These are phyloP conservation scores for Anacardium occidentale DNA, from an alignment of 345 rosid genomes.

Conservation along the genomic window DNA sequence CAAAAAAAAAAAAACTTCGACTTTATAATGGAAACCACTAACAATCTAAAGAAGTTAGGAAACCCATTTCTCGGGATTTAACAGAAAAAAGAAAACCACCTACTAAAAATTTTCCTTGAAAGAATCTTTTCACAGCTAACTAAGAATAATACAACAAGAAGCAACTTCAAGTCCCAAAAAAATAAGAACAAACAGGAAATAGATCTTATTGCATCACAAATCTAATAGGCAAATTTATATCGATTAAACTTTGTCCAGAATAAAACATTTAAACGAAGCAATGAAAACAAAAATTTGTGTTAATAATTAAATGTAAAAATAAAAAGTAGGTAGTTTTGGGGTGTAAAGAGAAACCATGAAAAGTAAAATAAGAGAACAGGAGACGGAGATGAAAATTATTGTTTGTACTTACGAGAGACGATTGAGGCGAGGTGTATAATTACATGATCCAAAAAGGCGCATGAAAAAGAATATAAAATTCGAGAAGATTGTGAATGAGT, in stretches of 20 bases:
- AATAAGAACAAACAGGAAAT: neutral
- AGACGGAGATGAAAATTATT: neutral
- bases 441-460: conserved; percentile 5
- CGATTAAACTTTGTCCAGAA: neutral
- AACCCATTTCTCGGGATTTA: too few relatives aligned
- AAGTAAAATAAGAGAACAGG: neutral
- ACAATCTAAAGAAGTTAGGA: too few relatives aligned
- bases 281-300: neutral
- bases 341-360: neutral
- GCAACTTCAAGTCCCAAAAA: neutral
- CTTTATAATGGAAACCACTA: too few relatives aligned
- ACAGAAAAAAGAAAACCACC: too few relatives aligned
- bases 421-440: neutral
- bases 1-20: too few relatives aligned
- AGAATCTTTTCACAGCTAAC: too few relatives aligned
- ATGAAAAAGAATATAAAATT: neutral
- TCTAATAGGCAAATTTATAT: neutral
- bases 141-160: neutral
- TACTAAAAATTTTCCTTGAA: too few relatives aligned
- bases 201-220: neutral
- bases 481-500: neutral
- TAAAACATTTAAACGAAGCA: neutral
- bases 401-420: conserved; percentile 15
- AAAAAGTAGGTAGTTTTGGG: neutral
- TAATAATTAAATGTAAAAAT: neutral